Base-by-base conservation (phyloP, 306 rosid species). In the Acacia confusa region DNA sequence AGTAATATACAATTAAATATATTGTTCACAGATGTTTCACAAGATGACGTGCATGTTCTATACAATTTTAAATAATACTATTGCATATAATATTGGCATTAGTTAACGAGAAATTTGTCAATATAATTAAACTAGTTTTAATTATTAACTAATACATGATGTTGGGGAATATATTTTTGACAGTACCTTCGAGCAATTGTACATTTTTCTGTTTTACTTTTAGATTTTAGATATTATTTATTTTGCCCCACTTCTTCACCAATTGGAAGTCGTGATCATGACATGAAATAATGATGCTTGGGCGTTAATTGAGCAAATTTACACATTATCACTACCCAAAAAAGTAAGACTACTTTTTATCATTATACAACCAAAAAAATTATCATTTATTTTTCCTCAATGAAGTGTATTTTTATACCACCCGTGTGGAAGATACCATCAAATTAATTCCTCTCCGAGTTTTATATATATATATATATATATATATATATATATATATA, bases 251-350 rank as follows among this genome's bases (percentile, higher is more conserved):
- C 1, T 24, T 65, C 19, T 71, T 64, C 40, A 65, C 77, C 73
- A 19, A 76, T 61, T 25, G 50, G 22, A 55, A 79, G 47, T 60
- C 76, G 84, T 72, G 78, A 86, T 82, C 3, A 86, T 83, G 81
- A 78, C 82, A 45, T 36, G 86, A 77, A 86, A 82, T 83, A 79
- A 86, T 82, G 83, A 70, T 79, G 25, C 65, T 63, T 74, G 67
- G 78, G 81, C 87, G 85, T 74, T 83, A 80, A 83, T 83, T 73
- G 72, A 17, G 68, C 52, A 74, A 55, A 55, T 36, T 55, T 40
- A 22, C 78, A 55, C 52, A 60, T 24, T 14, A 36, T 55, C 75
- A 44, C 76, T 27, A 15, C 76, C 48, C 20, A 7, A 69, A 45
- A 69, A 71, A 44, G 60, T 17, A 47, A 71, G 14, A 3, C 24